Base-by-base conservation (phyloP, 2,329 filamentous ascomycete species). In the Pestalotiopsis fici region DNA sequence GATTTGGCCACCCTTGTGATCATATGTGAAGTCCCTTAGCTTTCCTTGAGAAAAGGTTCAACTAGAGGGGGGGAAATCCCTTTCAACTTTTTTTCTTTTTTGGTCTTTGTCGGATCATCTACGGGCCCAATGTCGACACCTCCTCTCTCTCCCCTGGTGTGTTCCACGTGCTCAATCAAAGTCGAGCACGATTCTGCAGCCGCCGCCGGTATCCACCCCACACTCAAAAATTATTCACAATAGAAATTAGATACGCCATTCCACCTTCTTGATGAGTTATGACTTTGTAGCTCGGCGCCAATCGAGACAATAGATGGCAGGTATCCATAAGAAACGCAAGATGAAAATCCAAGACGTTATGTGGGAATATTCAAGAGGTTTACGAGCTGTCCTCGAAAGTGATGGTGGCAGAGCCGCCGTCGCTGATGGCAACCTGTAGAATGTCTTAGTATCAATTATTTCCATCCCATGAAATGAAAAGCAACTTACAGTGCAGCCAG, bases 401-500 rank as follows among this genome's bases (percentile, higher is more conserved):
- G 71, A 87, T 78, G 67, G 78, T 75, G 31, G 81, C 84, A 43
- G 74, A 78, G 69, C 81, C 82, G 66, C 83, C 82, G 13, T 71
- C 59, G n/a, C 69, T 70, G 70, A 86, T 74, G 47, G 78, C 78
- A 37, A 83, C 84, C 85, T 87, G 65, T 62, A 56, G 59, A 23
- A 54, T 39, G 31, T n/a, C 23, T 57, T 47, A 68, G 60, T 37
- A 57, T 23, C 4, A 39, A 21, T 21, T 13, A 18, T 12, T n/a
- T n/a, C 18, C 9, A 39, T 6, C 25, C 27, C 12, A n/a, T n/a
- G 37, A 47, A 35, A n/a, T 4, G 12, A 21, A 25, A 54, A 27
- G 64, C 57, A 68, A 87, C 92, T 87, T 90, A 96, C 93, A 63
- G 94, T 97, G 88, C 94, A 97, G 68, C 94, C 93, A 69, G 82